phyloP scores from a whole-genome alignment of 768 basidiomycete genomes.

The Leccinum disarticulatum region DNA sequence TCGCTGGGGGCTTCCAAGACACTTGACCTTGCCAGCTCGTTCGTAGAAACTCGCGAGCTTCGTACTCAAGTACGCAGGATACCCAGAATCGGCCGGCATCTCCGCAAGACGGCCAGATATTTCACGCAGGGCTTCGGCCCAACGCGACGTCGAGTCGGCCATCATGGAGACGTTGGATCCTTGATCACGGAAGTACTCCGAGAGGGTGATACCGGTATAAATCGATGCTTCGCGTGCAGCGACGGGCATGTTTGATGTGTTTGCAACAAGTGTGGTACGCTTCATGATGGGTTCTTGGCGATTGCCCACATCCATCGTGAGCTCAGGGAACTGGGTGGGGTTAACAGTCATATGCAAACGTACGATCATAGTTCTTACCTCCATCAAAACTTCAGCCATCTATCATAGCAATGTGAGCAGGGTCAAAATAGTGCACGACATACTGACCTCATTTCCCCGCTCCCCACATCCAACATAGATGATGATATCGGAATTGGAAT shows the following conservation, averaged over 20 bases:
- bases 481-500: conserved; percentile 98
- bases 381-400: conserved; percentile 99
- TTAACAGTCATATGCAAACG: conserved; percentile 15
- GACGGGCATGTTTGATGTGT: conserved; percentile 99
- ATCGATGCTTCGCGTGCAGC: conserved; percentile 99
- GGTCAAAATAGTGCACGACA: conserved; percentile 36
- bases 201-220: conserved; percentile 98
- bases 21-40: conserved; percentile 93
- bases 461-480: conserved; percentile 99
- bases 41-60: conserved; percentile 99
- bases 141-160: conserved; percentile 98
- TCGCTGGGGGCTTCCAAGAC: conserved; percentile 84
- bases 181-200: conserved; percentile 99
- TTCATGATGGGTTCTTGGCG: conserved; percentile 99
- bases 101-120: conserved; percentile 98
- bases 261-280: conserved; percentile 96
- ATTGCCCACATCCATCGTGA: conserved; percentile 88
- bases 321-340: conserved; percentile 66
- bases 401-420: conserved; percentile 30
- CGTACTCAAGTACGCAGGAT: conserved; percentile 94
- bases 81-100: conserved; percentile 99
- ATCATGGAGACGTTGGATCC: conserved; percentile 98
- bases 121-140: conserved; percentile 99
- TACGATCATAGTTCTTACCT: conserved; percentile 46
- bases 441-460: conserved; percentile 87